Conservation (phyloP, 768 basidiomycete genomes). For the Mycena capillaripes region DNA sequence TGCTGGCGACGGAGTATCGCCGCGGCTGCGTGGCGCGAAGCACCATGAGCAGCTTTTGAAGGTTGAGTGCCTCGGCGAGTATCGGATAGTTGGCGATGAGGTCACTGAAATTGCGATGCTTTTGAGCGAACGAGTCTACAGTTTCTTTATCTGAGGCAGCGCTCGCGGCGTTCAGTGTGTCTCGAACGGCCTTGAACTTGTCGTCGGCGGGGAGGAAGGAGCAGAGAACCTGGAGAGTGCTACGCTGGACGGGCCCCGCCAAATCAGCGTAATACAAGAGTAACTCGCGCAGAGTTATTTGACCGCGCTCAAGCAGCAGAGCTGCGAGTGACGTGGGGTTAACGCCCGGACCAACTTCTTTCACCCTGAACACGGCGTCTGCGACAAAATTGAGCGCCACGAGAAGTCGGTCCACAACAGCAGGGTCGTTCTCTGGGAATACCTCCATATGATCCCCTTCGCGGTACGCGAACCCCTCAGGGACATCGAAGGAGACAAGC, state of each 20-base stretch:
- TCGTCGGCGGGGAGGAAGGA: slow-evolving; percentile 28
- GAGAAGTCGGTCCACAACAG: slow-evolving; percentile 27
- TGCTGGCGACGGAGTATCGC: slow-evolving; percentile 31
- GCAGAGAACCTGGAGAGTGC: background rate
- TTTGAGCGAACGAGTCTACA: background rate
- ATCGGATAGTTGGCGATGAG: slow-evolving; percentile 22
- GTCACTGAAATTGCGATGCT: slow-evolving; percentile 26
- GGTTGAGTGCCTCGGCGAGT: slow-evolving; percentile 19
- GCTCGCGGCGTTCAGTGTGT: slow-evolving; percentile 7
- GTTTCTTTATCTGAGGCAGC: background rate
- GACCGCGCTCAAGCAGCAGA: slow-evolving; percentile 15
- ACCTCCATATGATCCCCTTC: slow-evolving; percentile 35
- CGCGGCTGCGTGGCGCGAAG: slow-evolving; percentile 32
- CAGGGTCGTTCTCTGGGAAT: slow-evolving; percentile 31
- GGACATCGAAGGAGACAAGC: slow-evolving; percentile 25
- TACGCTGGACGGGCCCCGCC: slow-evolving; percentile 28
- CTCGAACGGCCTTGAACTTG: slow-evolving; percentile 7
- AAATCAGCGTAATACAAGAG: slow-evolving; percentile 29
- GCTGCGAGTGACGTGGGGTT: slow-evolving; percentile 26
- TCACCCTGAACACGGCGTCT: slow-evolving; percentile 30
- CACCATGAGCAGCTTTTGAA: slow-evolving; percentile 16
- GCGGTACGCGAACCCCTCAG: slow-evolving; percentile 25
- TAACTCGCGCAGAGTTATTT: slow-evolving; percentile 27
- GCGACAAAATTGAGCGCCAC: slow-evolving; percentile 27
- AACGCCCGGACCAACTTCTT: slow-evolving; percentile 10